Evolutionary conservation across 2,329 filamentous ascomycete genomes (phyloP), one percentile per base, ranked within the genome.

Genomic region (Lecanicillium sp.): DNA sequence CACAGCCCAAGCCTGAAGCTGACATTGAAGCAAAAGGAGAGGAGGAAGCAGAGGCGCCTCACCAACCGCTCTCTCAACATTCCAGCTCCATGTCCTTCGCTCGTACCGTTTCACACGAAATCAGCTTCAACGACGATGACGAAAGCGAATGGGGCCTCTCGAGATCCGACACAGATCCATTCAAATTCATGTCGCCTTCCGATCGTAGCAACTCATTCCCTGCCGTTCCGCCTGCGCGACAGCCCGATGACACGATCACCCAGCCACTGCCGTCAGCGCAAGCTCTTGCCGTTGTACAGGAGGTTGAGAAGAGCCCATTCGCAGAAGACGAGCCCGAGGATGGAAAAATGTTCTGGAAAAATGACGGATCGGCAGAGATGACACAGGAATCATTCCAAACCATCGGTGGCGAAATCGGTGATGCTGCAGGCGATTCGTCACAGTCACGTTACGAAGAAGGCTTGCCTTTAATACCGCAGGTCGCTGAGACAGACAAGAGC

Each of bases 381-480:
- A 19, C 20, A 6, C 35, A 40, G 3, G 32, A 26, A 8, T 10
- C 26, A 8, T 41, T 30, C 7, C 64, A 68, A 36, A 68, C 64
- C 8, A 61, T 74, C 38, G 73, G 73, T 8, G 69, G 73, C 12
- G 68, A 74, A 17, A 52, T 73, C 1, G 60, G 65, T 19, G 68
- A 63, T 35, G 52, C 61, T 2, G 64, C 69, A 11, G 68, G 69
- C 29, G 67, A 73, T 30, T 67, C 67, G 19, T 66, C 69, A 1
- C 77, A 84, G 21, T 75, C 77, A 20, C 77, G 84, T 37, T 88
- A 76, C 53, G 83, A 86, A 50, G 85, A 89, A 65, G 84, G 84
- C 0, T 51, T 88, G 4, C 84, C 84, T 1, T 64, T 89, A 51
- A 79, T 80, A 69, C 72, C 17, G 62, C 68, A 41, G 2, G 33